Percentiles rank a stretch among this genome's conserved stretches.
Conservation (phyloP, 768 basidiomycete species). For the Leccinum broughii region DNA sequence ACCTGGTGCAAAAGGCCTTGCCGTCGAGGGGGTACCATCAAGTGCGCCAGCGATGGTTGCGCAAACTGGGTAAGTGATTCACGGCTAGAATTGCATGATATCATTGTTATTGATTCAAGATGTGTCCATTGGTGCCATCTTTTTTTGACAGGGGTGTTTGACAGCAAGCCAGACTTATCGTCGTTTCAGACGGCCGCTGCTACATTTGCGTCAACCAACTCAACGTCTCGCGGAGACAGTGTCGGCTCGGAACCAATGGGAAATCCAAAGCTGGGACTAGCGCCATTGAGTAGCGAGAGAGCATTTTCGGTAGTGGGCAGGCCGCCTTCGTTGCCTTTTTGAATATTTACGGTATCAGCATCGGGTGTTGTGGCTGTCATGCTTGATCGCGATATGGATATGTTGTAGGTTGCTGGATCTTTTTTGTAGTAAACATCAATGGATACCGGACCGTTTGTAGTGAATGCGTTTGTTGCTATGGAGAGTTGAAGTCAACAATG, state of each 20-base stretch:
- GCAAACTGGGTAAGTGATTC: constrained; percentile 35
- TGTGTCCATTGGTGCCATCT: background rate
- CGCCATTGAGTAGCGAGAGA: constrained; percentile 39
- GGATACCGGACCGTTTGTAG: background rate
- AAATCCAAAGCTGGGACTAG: constrained; percentile 39
- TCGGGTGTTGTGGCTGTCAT: no score
- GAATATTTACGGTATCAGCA: constrained; percentile 1
- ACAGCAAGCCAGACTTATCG: constrained; percentile 36
- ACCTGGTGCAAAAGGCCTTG: constrained; percentile 42
- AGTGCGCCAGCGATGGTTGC: constrained; percentile 44
- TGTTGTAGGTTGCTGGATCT: background rate
- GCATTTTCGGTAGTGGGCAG: constrained; percentile 29
- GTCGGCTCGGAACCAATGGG: constrained; percentile 28
- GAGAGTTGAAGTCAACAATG: no score
- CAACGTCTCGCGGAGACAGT: background rate
- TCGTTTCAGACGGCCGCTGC: constrained; percentile 33
- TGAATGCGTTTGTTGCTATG: background rate
- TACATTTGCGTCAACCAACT: constrained; percentile 15
- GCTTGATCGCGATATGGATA: background rate
- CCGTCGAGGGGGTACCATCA: constrained; percentile 44
- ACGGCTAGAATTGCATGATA: background rate
- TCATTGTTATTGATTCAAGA: no score
- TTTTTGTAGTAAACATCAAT: background rate
- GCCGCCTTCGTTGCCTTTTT: constrained; percentile 21
- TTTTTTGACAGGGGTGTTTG: constrained; percentile 32